Conservation (phyloP, 805 yeast genomes). For the Myxozyma mucilagina region DNA sequence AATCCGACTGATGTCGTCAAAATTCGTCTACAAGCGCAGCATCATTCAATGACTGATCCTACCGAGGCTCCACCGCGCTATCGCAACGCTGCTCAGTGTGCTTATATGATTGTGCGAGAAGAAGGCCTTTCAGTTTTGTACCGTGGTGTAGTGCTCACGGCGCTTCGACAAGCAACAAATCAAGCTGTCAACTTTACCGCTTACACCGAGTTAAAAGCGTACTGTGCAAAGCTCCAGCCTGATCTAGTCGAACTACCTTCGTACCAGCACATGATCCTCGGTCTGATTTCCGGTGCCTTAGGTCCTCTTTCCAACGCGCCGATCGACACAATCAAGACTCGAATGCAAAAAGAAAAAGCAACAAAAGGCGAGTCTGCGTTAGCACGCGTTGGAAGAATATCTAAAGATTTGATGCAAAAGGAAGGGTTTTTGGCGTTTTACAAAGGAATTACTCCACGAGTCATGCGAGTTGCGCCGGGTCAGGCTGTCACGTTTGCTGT, state of each 20-base stretch:
- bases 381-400: constrained; percentile 77
- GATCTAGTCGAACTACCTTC: constrained; percentile 71
- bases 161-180: constrained; percentile 96
- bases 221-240: constrained; percentile 55
- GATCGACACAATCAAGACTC: constrained; percentile 92
- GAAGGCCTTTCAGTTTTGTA: constrained; percentile 88
- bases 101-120: constrained; percentile 76
- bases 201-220: constrained; percentile 78
- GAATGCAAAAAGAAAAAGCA: constrained; percentile 88
- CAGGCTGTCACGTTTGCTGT: constrained; percentile 99
- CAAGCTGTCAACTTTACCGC: constrained; percentile 98
- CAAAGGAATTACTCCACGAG: constrained; percentile 97
- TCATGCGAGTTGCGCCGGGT: constrained; percentile 99
- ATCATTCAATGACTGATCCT: constrained; percentile 84
- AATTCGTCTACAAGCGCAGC: constrained; percentile 94
- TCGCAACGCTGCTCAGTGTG: constrained; percentile 90
- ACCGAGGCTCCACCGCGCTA: constrained; percentile 71
- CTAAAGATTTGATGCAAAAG: constrained; percentile 75
- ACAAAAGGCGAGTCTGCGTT: constrained; percentile 63
- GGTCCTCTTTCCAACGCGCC: constrained; percentile 99
- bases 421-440: constrained; percentile 88
- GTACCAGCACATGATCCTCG: constrained; percentile 92
- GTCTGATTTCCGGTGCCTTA: constrained; percentile 90
- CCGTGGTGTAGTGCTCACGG: constrained; percentile 93
- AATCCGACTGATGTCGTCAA: constrained; percentile 98